These are phyloP conservation scores for Fusarium lateritium DNA, from an alignment of 2,329 filamentous ascomycete species.

Conservation along the genomic window DNA sequence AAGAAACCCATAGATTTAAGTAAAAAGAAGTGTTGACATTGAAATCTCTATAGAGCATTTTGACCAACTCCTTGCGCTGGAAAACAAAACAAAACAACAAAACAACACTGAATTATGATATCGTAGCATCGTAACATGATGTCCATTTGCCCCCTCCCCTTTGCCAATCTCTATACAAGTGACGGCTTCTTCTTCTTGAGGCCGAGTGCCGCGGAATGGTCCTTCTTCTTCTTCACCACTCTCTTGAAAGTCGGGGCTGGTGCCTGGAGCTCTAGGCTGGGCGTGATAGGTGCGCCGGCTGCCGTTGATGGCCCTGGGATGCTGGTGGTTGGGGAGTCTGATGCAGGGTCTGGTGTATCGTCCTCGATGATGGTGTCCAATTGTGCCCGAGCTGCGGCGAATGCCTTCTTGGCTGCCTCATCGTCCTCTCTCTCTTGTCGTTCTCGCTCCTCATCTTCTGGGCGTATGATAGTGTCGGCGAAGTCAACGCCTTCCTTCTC, in stretches of 20 bases:
- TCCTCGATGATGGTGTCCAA: conserved; percentile 68
- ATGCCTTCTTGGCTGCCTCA: conserved; percentile 84
- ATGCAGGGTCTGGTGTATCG: conserved; percentile 50
- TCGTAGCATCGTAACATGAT: neutral
- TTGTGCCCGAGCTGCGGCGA: conserved; percentile 73
- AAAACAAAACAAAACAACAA: neutral
- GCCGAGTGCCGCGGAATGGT: conserved; percentile 79
- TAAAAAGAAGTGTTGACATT: no score
- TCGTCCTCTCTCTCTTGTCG: conserved; percentile 85
- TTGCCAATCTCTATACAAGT: conserved; percentile 60
- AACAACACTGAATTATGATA: neutral
- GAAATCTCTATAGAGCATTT: no score
- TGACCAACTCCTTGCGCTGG: neutral
- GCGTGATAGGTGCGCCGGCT: conserved; percentile 36
- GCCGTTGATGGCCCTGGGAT: conserved; percentile 40
- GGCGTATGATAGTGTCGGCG: conserved; percentile 66
- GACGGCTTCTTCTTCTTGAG: conserved; percentile 88
- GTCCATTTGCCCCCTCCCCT: neutral
- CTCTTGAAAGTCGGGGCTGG: conserved; percentile 74
- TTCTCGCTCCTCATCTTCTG: conserved; percentile 72
- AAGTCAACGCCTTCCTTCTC: conserved; percentile 77
- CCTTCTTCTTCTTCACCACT: conserved; percentile 89
- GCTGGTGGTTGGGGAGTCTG: conserved; percentile 24
- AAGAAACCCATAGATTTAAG: no score
- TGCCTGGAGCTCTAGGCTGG: conserved; percentile 43